These are phyloP conservation scores for Aureobasidium sp. DNA, from an alignment of 2,329 filamentous ascomycete genomes.

Conservation along the genomic window DNA sequence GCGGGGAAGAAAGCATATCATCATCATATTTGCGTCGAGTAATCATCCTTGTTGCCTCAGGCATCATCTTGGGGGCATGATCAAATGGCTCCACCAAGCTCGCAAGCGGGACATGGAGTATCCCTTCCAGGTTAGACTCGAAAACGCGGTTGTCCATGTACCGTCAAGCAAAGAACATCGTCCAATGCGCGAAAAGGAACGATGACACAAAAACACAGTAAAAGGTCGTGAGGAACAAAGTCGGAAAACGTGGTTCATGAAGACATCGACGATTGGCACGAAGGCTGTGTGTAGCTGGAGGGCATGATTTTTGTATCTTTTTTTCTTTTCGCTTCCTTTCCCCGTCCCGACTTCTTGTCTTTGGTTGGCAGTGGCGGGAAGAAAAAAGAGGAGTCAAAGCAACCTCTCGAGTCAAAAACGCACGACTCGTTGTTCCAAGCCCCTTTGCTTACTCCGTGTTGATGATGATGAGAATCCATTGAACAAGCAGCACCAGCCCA, in stretches of 20 bases:
- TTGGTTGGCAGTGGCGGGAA: constrained; percentile 1
- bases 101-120: too few relatives aligned
- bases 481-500: constrained; percentile 10
- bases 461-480: constrained; percentile 13
- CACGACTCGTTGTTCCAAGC: constrained; percentile 16
- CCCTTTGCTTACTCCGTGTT: constrained; percentile 14
- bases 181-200: too few relatives aligned
- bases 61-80: not conserved
- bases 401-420: constrained; percentile 15
- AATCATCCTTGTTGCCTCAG: not conserved
- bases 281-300: constrained; percentile 4
- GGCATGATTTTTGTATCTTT: constrained; percentile 12
- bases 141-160: too few relatives aligned
- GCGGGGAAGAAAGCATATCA: constrained; percentile 7
- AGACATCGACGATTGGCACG: constrained; percentile 13
- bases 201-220: too few relatives aligned
- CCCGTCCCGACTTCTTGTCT: not conserved
- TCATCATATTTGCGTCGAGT: constrained; percentile 4
- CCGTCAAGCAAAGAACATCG: too few relatives aligned
- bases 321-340: constrained; percentile 9
- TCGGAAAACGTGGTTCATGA: constrained; percentile 8
- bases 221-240: not conserved
- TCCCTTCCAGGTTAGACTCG: too few relatives aligned
- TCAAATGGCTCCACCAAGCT: not conserved
- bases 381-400: constrained; percentile 11